Evolutionary conservation across 192 early-diverging fungal genomes (phyloP).

Genomic region (Kickxella alabastrina): DNA sequence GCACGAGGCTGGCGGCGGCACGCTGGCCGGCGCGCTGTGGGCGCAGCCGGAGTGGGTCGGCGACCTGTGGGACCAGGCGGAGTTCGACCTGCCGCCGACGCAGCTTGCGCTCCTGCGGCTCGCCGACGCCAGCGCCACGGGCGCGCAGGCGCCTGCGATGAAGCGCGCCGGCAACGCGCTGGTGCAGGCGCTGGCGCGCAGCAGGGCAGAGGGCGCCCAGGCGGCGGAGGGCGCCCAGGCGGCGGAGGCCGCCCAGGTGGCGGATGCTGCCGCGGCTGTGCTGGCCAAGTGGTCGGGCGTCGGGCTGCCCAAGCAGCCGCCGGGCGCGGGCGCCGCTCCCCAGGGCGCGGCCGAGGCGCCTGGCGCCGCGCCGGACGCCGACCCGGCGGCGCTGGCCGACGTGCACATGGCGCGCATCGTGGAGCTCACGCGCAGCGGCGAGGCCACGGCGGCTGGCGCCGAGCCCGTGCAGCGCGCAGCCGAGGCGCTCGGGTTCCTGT

Average conservation of each 20-base stretch:
- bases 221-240: constrained; percentile 55
- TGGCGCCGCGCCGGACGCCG: constrained; percentile 11
- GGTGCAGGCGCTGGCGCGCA: constrained; percentile 55
- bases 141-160: constrained; percentile 61
- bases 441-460: constrained; percentile 18
- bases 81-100: constrained; percentile 64
- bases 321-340: constrained; percentile 11
- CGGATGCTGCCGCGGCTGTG: constrained; percentile 57
- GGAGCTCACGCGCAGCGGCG: constrained; percentile 10
- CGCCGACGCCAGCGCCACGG: constrained; percentile 49
- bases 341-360: constrained; percentile 1
- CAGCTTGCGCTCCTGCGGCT: constrained; percentile 58
- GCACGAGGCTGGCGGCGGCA: constrained; percentile 62
- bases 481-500: constrained; percentile 82
- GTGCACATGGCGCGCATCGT: constrained; percentile 26
- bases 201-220: constrained; percentile 53
- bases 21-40: constrained; percentile 58
- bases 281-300: constrained; percentile 57
- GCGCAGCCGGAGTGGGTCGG: constrained; percentile 59
- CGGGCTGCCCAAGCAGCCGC: not conserved
- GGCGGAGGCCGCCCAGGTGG: constrained; percentile 56
- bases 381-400: constrained; percentile 33
- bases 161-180: constrained; percentile 57
- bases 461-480: constrained; percentile 55
- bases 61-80: constrained; percentile 75